Conservation (phyloP, 306 rosid genomes). For the Prunus fruticosa region DNA sequence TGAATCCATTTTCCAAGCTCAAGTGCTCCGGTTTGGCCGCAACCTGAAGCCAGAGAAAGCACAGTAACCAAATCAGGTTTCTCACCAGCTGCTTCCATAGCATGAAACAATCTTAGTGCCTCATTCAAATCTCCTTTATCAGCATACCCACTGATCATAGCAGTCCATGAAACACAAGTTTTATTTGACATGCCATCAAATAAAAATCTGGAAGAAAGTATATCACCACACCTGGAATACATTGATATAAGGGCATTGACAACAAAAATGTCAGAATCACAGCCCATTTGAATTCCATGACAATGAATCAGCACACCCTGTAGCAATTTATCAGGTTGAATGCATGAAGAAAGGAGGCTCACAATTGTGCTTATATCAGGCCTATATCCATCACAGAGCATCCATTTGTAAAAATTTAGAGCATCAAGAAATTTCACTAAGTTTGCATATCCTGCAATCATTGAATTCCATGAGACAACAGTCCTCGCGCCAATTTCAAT, state of each 20-base stretch:
- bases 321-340: conserved; percentile 40
- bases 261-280: conserved; percentile 50
- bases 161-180: conserved; percentile 74
- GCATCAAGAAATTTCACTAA: conserved; percentile 37
- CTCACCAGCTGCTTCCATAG: conserved; percentile 52
- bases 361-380: conserved; percentile 60
- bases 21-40: conserved; percentile 50
- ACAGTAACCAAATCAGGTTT: conserved; percentile 61
- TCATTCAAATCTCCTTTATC: conserved; percentile 50
- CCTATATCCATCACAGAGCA: conserved; percentile 38
- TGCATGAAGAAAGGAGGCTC: conserved; percentile 50
- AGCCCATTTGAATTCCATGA: conserved; percentile 59
- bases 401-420: conserved; percentile 38
- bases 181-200: conserved; percentile 48
- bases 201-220: conserved; percentile 44
- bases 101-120: conserved; percentile 48
- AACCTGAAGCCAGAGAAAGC: conserved; percentile 62
- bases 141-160: conserved; percentile 62
- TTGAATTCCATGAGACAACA: conserved; percentile 70
- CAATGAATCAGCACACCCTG: conserved; percentile 55
- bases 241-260: conserved; percentile 58
- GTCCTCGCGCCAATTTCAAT: conserved; percentile 41
- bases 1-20: conserved; percentile 61
- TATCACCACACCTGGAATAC: conserved; percentile 64
- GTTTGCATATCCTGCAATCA: conserved; percentile 59